Evolutionary conservation across 768 basidiomycete genomes (phyloP).

Genomic region (Solioccasus polychromus): DNA sequence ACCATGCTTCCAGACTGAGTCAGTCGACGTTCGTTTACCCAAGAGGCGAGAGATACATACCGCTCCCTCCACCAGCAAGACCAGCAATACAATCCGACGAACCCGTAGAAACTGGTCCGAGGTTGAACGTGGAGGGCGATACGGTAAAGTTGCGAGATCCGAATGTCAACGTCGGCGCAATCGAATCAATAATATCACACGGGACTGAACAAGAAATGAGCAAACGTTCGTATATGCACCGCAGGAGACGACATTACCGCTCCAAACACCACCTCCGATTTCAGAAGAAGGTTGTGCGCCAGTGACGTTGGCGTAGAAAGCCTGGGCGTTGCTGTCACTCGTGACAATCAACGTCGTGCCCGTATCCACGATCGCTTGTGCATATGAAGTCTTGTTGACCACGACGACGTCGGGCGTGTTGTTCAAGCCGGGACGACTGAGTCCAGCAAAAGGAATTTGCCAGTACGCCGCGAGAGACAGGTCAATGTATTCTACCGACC

Average conservation of each 20-base stretch:
- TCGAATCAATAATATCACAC: constrained; percentile 27
- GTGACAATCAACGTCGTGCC: constrained; percentile 30
- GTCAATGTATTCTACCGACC: constrained; percentile 36
- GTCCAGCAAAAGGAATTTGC: constrained; percentile 34
- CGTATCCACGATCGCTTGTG: constrained; percentile 35
- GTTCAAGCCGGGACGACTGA: constrained; percentile 24
- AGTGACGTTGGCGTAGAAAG: constrained; percentile 30
- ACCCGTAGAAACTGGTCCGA: constrained; percentile 35
- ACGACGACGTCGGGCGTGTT: constrained; percentile 21
- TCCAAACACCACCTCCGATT: constrained; percentile 36
- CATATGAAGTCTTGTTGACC: constrained; percentile 19
- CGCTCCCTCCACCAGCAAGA: constrained; percentile 30
- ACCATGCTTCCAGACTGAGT: constrained; percentile 20
- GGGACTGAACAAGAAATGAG: constrained; percentile 25
- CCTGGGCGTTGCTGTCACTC: constrained; percentile 21
- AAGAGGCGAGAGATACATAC: constrained; percentile 3
- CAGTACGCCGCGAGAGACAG: constrained; percentile 36
- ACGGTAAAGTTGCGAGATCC: constrained; percentile 38
- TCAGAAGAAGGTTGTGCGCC: constrained; percentile 24
- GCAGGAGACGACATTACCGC: constrained; percentile 18
- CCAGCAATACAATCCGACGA: constrained; percentile 37
- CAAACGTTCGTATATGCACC: too few relatives aligned
- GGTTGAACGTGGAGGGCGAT: constrained; percentile 37
- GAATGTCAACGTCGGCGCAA: constrained; percentile 35
- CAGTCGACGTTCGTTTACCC: neutral